phyloP scores from a whole-genome alignment of 163 green algal species.

The Volvox carteri region DNA sequence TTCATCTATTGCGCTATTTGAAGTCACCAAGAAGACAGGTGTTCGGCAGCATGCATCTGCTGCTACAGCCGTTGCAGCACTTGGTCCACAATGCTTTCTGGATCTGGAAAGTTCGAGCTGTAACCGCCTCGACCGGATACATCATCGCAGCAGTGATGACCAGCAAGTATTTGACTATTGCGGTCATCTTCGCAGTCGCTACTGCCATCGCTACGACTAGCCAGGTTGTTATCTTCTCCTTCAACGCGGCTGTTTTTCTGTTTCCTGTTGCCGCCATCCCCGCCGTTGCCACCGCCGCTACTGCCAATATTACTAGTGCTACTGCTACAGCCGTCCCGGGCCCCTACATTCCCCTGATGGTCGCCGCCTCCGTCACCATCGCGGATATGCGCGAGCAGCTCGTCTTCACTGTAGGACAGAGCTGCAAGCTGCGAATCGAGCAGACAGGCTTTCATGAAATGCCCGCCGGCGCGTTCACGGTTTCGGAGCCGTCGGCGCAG shows the following conservation, averaged over 20 bases:
- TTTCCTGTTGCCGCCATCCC: too few relatives aligned
- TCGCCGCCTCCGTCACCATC: neutral
- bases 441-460: conserved; percentile 30
- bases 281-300: neutral
- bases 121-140: too few relatives aligned
- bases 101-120: conserved; percentile 19
- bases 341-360: neutral
- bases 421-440: conserved; percentile 29
- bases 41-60: too few relatives aligned
- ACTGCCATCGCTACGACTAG: too few relatives aligned
- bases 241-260: too few relatives aligned
- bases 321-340: neutral
- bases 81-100: neutral
- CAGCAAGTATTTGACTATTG: too few relatives aligned
- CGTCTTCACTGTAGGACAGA: neutral
- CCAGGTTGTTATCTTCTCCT: too few relatives aligned
- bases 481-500: neutral
- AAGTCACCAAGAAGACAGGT: too few relatives aligned
- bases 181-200: too few relatives aligned
- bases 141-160: too few relatives aligned
- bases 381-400: conserved; percentile 15
- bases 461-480: neutral
- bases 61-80: neutral
- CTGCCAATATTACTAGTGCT: neutral
- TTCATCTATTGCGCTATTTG: too few relatives aligned